Conservation (phyloP, 2,329 filamentous ascomycete species). For the Diaporthe ampelina region DNA sequence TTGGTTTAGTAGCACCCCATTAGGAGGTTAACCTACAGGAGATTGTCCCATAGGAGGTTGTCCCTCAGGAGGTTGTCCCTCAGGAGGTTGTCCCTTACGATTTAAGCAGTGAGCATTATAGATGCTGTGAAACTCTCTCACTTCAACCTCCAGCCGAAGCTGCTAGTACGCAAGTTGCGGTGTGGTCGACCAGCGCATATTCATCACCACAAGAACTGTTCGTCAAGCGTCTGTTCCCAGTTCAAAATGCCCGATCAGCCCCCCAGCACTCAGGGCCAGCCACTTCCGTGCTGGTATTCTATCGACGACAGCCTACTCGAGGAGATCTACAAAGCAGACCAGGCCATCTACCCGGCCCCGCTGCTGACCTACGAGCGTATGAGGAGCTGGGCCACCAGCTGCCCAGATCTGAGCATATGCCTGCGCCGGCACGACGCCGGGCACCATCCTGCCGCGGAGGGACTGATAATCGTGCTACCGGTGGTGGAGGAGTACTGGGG, state of each 20-base stretch:
- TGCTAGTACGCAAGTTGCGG: background rate
- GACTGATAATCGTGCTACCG: conserved; percentile 36
- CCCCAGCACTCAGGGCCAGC: background rate
- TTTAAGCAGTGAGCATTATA: no score
- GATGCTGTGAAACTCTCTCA: background rate
- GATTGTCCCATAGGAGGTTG: no score
- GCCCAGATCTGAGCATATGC: conserved; percentile 30
- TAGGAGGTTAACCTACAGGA: no score
- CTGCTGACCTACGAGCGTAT: conserved; percentile 30
- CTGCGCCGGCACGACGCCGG: background rate
- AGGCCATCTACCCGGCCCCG: conserved; percentile 40
- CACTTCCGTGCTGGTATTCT: conserved; percentile 6
- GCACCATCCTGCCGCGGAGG: background rate
- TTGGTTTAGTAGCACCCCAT: no score
- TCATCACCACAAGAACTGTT: background rate
- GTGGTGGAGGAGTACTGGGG: conserved; percentile 27
- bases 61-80: no score
- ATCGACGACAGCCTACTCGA: conserved; percentile 30
- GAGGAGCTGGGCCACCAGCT: conserved; percentile 34
- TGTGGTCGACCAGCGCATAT: background rate
- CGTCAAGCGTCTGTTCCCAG: no score
- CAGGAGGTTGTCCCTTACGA: no score
- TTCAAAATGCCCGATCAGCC: background rate
- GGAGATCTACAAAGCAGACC: conserved; percentile 36
- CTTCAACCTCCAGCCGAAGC: background rate